Conservation (phyloP, 371 early-diverging fungal genomes). For the Mucor racemosus region DNA sequence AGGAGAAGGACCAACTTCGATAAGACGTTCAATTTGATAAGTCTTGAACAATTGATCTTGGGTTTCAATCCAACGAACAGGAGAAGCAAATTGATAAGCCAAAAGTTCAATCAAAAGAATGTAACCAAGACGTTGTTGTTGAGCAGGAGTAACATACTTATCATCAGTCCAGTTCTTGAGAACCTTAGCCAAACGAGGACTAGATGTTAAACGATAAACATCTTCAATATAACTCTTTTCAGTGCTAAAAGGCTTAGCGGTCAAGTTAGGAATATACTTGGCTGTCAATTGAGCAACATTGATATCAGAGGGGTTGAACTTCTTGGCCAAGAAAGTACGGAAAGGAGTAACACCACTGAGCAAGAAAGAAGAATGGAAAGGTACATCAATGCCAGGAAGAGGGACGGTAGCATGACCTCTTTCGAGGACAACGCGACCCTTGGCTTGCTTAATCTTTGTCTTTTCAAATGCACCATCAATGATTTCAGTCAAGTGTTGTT, state of each 20-base stretch:
- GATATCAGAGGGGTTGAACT: conserved; percentile 79
- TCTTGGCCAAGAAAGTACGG: conserved; percentile 86
- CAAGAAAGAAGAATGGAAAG: conserved; percentile 96
- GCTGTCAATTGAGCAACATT: conserved; percentile 76
- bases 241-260: conserved; percentile 88
- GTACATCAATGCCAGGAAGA: conserved; percentile 93
- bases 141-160: conserved; percentile 69
- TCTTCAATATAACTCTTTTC: conserved; percentile 79
- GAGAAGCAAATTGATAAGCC: conserved; percentile 93
- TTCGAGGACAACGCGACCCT: conserved; percentile 75
- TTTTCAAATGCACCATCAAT: conserved; percentile 78
- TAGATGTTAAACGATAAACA: conserved; percentile 78
- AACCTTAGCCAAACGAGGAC: conserved; percentile 74
- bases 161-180: conserved; percentile 85
- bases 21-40: conserved; percentile 82
- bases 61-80: conserved; percentile 98
- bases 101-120: conserved; percentile 89
- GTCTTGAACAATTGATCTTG: conserved; percentile 90
- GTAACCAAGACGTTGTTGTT: conserved; percentile 88
- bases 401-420: conserved; percentile 95
- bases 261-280: conserved; percentile 96
- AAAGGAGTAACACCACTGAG: conserved; percentile 90
- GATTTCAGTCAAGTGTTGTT: conserved; percentile 81
- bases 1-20: conserved; percentile 93
- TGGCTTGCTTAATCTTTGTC: conserved; percentile 69